These are phyloP conservation scores for Xylariales sp. DNA, from an alignment of 2,329 filamentous ascomycete genomes.

Conservation along the genomic window DNA sequence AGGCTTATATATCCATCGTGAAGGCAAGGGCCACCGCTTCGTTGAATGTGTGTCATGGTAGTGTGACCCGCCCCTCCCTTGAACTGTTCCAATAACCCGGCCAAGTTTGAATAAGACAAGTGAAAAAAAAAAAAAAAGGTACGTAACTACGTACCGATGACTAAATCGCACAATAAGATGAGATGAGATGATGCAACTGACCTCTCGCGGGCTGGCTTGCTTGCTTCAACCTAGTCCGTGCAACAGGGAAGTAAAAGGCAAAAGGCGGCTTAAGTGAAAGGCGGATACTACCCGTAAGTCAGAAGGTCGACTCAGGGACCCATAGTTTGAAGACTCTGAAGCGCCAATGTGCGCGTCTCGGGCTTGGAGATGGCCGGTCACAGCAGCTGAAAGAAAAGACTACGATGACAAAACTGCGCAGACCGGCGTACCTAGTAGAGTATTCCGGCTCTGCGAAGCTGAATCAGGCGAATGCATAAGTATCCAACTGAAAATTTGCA, in stretches of 20 bases:
- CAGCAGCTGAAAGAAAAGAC: neutral
- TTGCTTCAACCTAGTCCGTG: neutral
- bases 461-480: neutral
- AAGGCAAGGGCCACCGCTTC: slow-evolving; percentile 1
- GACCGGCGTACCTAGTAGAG: neutral
- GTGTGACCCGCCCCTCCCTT: neutral
- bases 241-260: neutral
- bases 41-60: slow-evolving; percentile 9
- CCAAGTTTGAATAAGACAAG: too few species aligned
- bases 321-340: slow-evolving; percentile 3
- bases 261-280: slow-evolving; percentile 2
- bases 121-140: neutral
- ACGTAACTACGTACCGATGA: slow-evolving; percentile 8
- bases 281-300: neutral
- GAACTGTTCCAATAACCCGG: too few species aligned
- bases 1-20: slow-evolving; percentile 9
- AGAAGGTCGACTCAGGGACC: neutral
- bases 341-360: neutral
- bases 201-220: neutral
- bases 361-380: slow-evolving; percentile 4
- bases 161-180: neutral
- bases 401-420: neutral
- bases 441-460: neutral
- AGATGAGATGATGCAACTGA: slow-evolving; percentile 1
- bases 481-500: slow-evolving; percentile 6